A percentile compares a stretch with the other conserved stretches of the same genome.
Conservation (phyloP, 257 asterid genomes). For the Solanum bulbocastanum region DNA sequence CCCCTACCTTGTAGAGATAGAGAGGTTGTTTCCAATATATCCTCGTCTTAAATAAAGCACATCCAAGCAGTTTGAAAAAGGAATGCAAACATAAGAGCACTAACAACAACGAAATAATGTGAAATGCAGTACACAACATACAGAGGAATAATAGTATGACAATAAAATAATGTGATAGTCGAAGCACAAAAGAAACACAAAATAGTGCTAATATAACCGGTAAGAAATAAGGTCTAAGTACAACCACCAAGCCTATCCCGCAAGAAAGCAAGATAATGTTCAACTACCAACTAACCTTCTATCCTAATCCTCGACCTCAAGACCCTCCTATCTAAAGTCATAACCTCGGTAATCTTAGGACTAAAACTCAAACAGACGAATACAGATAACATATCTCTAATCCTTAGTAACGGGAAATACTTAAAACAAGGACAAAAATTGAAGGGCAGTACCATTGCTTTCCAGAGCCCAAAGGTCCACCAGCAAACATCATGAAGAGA, state of each 20-base stretch:
- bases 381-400: neutral
- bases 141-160: neutral
- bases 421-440: neutral
- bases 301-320: neutral
- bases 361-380: neutral
- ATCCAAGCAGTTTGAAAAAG: neutral
- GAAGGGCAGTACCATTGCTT: slow-evolving; percentile 61
- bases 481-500: slow-evolving; percentile 83
- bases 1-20: neutral
- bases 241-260: neutral
- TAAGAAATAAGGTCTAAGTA: neutral
- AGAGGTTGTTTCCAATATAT: neutral
- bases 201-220: neutral
- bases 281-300: neutral
- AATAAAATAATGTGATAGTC: neutral
- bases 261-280: neutral
- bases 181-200: neutral
- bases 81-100: neutral
- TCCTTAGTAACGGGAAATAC: neutral
- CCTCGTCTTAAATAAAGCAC: neutral
- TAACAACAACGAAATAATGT: neutral
- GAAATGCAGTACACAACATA: neutral
- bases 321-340: neutral
- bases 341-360: neutral
- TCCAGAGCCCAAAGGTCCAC: slow-evolving; percentile 98